Evolutionary conservation across 1,284 basidiomycete genomes (phyloP), one percentile per base, ranked within the genome.

Genomic region (Ustilago tritici): DNA sequence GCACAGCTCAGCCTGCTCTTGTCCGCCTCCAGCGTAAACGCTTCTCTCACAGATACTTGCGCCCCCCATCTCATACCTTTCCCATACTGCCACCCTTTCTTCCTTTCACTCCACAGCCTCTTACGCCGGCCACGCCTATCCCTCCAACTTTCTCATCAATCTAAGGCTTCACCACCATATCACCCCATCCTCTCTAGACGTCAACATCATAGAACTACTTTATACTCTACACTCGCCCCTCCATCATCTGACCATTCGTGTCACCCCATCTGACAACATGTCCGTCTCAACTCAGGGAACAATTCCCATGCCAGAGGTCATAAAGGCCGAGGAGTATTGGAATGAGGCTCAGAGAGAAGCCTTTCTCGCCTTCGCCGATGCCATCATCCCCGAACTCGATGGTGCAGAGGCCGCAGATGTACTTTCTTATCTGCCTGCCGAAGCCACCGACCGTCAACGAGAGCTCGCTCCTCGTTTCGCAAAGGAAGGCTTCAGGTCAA

Each of bases 361-460:
- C 2, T 65, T 85, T 58, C 63, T 69, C 12, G 83, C 84, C 49
- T 64, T 86, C n/a, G 82, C 76, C n/a, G 80, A 85, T 52, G 75
- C 80, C 43, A 68, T 84, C 46, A 70, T 86, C 2, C 83, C 82
- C 1, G 56, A 78, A 34, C 76, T 85, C 35, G 69, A 79, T 11
- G 80, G 71, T 31, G 64, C 61, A 4, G 83, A 84, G 32, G 76
- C 76, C 12, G 82, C 80, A 14, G 43, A 71, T n/a, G 69, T 84
- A 23, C 64, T 82, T 36, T 73, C 76, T 28, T 41, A 69, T n/a
- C 75, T 84, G 3, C 84, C 84, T 14, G 47, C 64, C 7, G 60
- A 62, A n/a, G 73, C 78, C 23, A 70, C 76, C 15, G 68, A 77
- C n/a, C 66, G 65, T 43, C 84, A 86, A 61, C 68, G 79, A 9